phyloP scores from a whole-genome alignment of 345 rosid genomes.

The Citrus glauca region DNA sequence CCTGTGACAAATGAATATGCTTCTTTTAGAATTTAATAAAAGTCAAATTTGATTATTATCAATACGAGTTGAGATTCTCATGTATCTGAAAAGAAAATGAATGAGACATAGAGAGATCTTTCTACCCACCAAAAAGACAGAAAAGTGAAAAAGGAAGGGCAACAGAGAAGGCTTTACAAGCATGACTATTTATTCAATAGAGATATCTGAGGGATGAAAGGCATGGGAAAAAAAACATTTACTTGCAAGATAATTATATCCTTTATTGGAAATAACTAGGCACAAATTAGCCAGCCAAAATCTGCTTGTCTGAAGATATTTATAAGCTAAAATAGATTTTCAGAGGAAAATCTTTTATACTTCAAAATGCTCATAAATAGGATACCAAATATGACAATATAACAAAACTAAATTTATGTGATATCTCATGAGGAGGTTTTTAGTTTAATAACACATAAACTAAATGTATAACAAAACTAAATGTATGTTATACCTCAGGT shows the following conservation, averaged over 20 bases:
- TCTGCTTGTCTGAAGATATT: background rate
- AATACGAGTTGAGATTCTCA: background rate
- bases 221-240: background rate
- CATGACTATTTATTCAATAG: background rate
- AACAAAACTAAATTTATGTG: background rate
- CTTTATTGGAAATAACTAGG: background rate
- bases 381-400: background rate
- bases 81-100: background rate
- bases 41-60: background rate
- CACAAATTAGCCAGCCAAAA: background rate
- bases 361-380: background rate
- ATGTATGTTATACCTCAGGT: conserved; percentile 68
- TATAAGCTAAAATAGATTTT: background rate
- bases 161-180: background rate
- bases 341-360: background rate
- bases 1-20: conserved; percentile 42
- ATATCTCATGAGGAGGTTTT: background rate
- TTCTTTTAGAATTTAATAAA: background rate
- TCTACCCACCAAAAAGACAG: background rate
- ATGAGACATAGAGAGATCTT: background rate
- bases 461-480: too few relatives aligned
- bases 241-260: background rate
- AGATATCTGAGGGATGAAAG: background rate
- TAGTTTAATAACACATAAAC: conserved; percentile 6
- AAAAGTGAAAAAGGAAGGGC: background rate